Evolutionary conservation across 2,329 filamentous ascomycete genomes (phyloP), one percentile per base, ranked within the genome.

Genomic region (Cordyceps javanica): DNA sequence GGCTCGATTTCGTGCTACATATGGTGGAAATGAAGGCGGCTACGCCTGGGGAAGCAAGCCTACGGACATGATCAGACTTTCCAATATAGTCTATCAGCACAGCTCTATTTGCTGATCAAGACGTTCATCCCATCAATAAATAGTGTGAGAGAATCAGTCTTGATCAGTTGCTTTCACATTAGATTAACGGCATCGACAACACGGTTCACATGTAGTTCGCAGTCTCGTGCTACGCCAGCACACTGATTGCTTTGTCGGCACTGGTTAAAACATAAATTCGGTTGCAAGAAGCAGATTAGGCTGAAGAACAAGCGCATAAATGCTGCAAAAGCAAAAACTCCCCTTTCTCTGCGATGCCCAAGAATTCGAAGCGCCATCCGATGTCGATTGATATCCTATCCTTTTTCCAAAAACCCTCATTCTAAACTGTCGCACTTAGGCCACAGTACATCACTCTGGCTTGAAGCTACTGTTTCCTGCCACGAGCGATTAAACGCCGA

Each of bases 401-500:
- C 28, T 30, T 50, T 34, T 38, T n/a, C 46, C 45, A 44, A 51
- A 51, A 36, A 45, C 9, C 36, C 16, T 25, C 23, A 2, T 48
- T 21, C n/a, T n/a, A n/a, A n/a, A 38, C 34, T 23, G 16, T 48
- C 42, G 25, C 32, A 26, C 41, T 23, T 48, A 21, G n/a, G 13
- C 44, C 23, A 23, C 10, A 44, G 23, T 10, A 7, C 19, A 6
- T 21, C 23, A 14, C 5, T 28, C 32, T 3, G 30, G n/a, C 23
- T 21, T 2, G 13, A 34, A 21, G 21, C 46, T 36, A 44, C 46
- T 50, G 77, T 69, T 82, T 86, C 58, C 71, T 73, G 5, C 82
- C 82, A 59, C 81, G 76, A 0, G 80, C 80, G 63, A 85, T 69
- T 46, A 87, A 69, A 65, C 76, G 79, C 59, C 75, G 75, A 39